Evolutionary conservation across 2,329 filamentous ascomycete genomes (phyloP), one percentile per base, ranked within the genome.

Genomic region (Ophiostoma novo-ulmi): DNA sequence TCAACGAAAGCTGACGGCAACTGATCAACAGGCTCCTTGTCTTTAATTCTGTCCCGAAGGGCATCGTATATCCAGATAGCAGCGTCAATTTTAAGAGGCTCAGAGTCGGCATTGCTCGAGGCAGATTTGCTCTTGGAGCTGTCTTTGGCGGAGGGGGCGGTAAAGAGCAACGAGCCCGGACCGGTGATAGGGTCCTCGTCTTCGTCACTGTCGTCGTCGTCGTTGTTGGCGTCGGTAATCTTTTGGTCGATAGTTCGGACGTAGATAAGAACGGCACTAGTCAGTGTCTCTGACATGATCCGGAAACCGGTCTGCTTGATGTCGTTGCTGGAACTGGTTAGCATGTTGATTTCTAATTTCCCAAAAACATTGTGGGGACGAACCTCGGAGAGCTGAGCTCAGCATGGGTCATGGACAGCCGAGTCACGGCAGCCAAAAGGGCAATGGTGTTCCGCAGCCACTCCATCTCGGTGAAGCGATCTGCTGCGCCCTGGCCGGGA

Each of bases 401-500:
- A 8, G 55, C 69, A 6, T 52, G 67, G 3, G 67, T 14, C 1
- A 39, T 17, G 6, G 69, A 61, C 39, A 74, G 22, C n/a, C 73
- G 73, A 2, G 70, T n/a, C 0, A 67, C 70, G 31, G 70, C 36
- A 0, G 72, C 69, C 3, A 73, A 26, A 5, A 74, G 71, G 8
- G 67, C 70, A 7, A 73, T 63, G 0, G 71, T 74, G 61, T 74
- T 73, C 35, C 72, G 64, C 70, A 74, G 71, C 73, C 73, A 74
- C 22, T 73, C 70, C 66, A 73, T 70, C 14, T 74, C 73, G 20
- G 69, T 68, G 17, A 74, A 70, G 14, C 72, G 72, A 14, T 70
- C 70, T 14, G 44, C 66, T 1, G 70, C 70, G 0, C 61, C 71
- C 6, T 70, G 55, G 1, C 71, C 71, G 5, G 73, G 73, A 31